A percentile compares a stretch with the other conserved stretches of the same genome.
These are phyloP conservation scores for Heliosperma pusillum DNA, from an alignment of 148 eudicot species.

Conservation along the genomic window DNA sequence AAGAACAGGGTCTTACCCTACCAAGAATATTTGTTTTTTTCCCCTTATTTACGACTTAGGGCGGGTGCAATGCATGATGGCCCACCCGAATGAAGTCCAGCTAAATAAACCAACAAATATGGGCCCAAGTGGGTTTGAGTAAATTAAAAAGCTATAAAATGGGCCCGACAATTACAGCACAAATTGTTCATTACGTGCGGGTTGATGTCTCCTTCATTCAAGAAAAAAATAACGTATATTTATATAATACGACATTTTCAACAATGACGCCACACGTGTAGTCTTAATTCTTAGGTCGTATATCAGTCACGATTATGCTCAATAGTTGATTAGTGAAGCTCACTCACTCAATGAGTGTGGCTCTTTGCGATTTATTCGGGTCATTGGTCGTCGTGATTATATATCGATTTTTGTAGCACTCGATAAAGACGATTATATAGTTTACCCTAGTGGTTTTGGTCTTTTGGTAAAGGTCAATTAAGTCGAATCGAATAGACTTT, in stretches of 20 bases:
- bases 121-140: neutral
- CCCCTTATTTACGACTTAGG: neutral
- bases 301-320: neutral
- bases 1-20: too few relatives aligned
- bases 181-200: slow-evolving; percentile 5
- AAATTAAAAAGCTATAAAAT: neutral
- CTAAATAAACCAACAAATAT: neutral
- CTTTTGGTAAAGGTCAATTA: too few relatives aligned
- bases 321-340: neutral
- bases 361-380: neutral
- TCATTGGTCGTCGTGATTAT: neutral
- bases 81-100: neutral
- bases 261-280: slow-evolving; percentile 5
- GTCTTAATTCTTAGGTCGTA: neutral
- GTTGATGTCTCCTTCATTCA: neutral
- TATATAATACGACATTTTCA: neutral
- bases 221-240: neutral
- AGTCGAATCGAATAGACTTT: too few relatives aligned
- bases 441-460: too few relatives aligned
- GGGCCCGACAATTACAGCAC: slow-evolving; percentile 13
- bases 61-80: neutral
- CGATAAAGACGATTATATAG: too few relatives aligned
- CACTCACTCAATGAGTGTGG: neutral
- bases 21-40: too few relatives aligned
- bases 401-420: too few relatives aligned